phyloP scores from a whole-genome alignment of 352 stramenopile genomes.

The Phytophthora aleatoria region DNA sequence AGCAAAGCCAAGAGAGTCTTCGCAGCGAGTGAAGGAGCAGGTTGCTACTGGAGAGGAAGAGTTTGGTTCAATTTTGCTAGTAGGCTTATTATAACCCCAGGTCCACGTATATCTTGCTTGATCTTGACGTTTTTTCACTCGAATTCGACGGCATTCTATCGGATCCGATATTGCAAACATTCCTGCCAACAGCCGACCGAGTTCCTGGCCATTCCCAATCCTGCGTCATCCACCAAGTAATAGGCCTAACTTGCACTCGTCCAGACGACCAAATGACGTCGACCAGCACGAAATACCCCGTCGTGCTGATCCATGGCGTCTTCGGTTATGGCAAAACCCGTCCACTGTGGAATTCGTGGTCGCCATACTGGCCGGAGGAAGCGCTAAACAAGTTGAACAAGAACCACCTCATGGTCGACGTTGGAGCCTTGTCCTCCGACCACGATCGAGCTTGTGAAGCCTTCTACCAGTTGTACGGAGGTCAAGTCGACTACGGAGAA shows the following conservation, averaged over 20 bases:
- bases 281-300: slow-evolving; percentile 48
- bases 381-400: slow-evolving; percentile 42
- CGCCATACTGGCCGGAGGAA: slow-evolving; percentile 60
- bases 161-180: slow-evolving; percentile 24
- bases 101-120: too few relatives aligned
- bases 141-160: slow-evolving; percentile 18
- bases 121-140: not conserved
- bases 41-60: too few relatives aligned
- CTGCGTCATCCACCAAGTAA: slow-evolving; percentile 7
- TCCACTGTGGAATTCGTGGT: slow-evolving; percentile 52
- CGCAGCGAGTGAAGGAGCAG: slow-evolving; percentile 2
- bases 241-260: slow-evolving; percentile 4
- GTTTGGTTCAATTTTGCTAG: too few relatives aligned
- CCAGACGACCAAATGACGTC: slow-evolving; percentile 2
- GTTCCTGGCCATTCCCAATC: slow-evolving; percentile 8
- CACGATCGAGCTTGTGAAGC: slow-evolving; percentile 66
- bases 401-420: slow-evolving; percentile 59
- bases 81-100: too few relatives aligned
- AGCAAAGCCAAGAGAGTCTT: slow-evolving; percentile 16
- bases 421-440: slow-evolving; percentile 56
- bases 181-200: slow-evolving; percentile 5
- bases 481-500: slow-evolving; percentile 63
- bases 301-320: slow-evolving; percentile 69
- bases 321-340: slow-evolving; percentile 56
- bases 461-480: slow-evolving; percentile 69